Percentiles rank a stretch among this genome's conserved stretches.
phyloP scores from a whole-genome alignment of 176 grass and related monocot genomes.

The Aegilops speltoides region DNA sequence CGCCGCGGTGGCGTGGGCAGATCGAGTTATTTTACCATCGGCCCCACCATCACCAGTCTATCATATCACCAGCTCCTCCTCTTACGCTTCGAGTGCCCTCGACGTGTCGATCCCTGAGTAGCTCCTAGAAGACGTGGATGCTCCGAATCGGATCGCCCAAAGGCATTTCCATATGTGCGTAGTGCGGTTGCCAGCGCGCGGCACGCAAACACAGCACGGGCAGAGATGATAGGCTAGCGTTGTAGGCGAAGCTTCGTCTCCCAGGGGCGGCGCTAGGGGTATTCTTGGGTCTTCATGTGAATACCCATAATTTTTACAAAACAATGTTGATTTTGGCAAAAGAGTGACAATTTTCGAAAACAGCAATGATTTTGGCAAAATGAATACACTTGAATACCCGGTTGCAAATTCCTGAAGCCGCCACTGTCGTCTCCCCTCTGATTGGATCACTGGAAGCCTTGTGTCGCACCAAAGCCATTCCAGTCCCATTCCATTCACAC shows the following conservation, averaged over 20 bases:
- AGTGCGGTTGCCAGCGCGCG: constrained; percentile 1
- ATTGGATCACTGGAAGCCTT: constrained; percentile 19
- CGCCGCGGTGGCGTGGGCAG: too few relatives aligned
- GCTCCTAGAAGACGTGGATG: neutral
- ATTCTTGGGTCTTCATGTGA: too few relatives aligned
- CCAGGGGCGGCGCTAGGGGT: too few relatives aligned
- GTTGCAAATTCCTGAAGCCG: too few relatives aligned
- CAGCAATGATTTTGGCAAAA: too few relatives aligned
- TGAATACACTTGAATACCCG: too few relatives aligned
- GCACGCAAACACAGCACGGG: neutral
- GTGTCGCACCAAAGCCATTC: constrained; percentile 28
- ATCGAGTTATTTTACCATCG: too few relatives aligned
- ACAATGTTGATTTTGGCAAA: too few relatives aligned
- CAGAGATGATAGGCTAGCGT: constrained; percentile 21
- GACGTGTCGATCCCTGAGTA: neutral
- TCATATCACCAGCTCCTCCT: neutral
- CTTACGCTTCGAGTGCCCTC: neutral
- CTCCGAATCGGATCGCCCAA: neutral
- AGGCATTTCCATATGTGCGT: neutral
- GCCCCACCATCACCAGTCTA: neutral
- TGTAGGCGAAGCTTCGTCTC: neutral
- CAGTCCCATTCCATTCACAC: constrained; percentile 34
- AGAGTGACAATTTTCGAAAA: too few relatives aligned
- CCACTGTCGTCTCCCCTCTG: neutral
- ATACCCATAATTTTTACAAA: too few relatives aligned